Evolutionary conservation across 1,284 basidiomycete species (phyloP).

Genomic region (Phlebopus sp.): DNA sequence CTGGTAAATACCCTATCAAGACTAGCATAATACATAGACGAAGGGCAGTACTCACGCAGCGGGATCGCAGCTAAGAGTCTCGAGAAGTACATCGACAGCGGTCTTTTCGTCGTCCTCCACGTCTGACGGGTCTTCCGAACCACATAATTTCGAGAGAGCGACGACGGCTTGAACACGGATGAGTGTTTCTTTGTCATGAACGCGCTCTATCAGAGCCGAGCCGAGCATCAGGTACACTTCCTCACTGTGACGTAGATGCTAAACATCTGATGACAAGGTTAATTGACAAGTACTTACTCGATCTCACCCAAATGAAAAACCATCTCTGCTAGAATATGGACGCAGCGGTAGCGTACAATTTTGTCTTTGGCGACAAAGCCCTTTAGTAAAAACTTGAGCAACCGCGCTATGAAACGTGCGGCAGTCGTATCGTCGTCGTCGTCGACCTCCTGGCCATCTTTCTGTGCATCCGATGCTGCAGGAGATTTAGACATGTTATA

Average conservation of each 20-base stretch:
- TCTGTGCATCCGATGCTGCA: conserved; percentile 34
- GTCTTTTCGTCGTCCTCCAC: conserved; percentile 63
- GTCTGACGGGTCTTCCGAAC: conserved; percentile 72
- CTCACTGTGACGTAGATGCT: conserved; percentile 53
- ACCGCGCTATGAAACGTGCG: conserved; percentile 70
- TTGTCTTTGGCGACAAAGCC: conserved; percentile 93
- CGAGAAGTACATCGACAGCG: conserved; percentile 67
- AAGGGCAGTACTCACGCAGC: conserved; percentile 61
- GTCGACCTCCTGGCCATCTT: conserved; percentile 46
- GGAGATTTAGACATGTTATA: too few relatives aligned
- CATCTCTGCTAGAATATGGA: conserved; percentile 79
- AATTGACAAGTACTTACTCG: conserved; percentile 52
- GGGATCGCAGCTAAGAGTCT: conserved; percentile 73
- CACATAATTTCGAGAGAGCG: conserved; percentile 82
- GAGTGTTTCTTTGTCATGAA: conserved; percentile 81
- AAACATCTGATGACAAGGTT: neutral
- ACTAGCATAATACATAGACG: neutral
- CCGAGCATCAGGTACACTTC: conserved; percentile 75
- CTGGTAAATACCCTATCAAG: conserved; percentile 38
- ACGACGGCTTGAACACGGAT: conserved; percentile 86
- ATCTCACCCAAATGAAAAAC: conserved; percentile 80
- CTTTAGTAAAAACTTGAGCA: conserved; percentile 77
- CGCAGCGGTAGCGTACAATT: conserved; percentile 77
- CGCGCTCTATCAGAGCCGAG: conserved; percentile 69
- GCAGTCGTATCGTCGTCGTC: conserved; percentile 72